Base-by-base conservation (phyloP, 164 flowering plant genomes). In the Protea cynaroides region DNA sequence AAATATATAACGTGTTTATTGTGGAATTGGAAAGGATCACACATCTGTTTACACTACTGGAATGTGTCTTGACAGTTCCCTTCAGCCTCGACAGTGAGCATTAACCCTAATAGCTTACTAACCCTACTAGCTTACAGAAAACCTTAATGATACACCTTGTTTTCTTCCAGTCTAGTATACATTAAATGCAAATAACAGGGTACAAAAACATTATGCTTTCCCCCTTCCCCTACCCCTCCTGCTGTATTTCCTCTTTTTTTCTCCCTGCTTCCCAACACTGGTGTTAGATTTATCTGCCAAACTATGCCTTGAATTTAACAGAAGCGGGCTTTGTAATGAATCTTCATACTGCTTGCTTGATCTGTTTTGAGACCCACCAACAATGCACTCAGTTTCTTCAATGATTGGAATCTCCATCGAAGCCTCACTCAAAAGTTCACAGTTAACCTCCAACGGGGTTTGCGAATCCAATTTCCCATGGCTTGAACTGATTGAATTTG, bases 351-450 rank as follows among this genome's bases (percentile, higher is more conserved):
- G 77, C 59, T 62, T 44, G 63, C 71, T 67, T 17, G 68, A 66
- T 68, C 73, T 76, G 62, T 75, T 70, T 34, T 67, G 75, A 25
- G 80, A 69, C 51, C 74, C 80, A 52, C 46, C 67, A 10, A 71
- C 65, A 50, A 58, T 23, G 37, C 56, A 14, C n/a, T 74, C 75
- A 23, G 34, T 63, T 66, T 76, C 79, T 24, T 69, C 67, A 15
- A 44, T 58, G 25, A 40, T 58, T 22, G 85, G 82, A 38, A 83
- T 70, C 52, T 82, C 86, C 14, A 78, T 24, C 6, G 76, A 71
- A 47, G 79, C 64, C 65, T 83, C 83, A 38, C 65, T 75, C 64
- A 78, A 46, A 50, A 74, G 70, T 63, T 81, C 80, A 59, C 80
- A 71, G 1, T 50, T 64, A 65, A 71, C 82, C 43, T 52, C 76